Conservation (phyloP, 1,139 yeast genomes). For the Blastobotrys proliferans region DNA sequence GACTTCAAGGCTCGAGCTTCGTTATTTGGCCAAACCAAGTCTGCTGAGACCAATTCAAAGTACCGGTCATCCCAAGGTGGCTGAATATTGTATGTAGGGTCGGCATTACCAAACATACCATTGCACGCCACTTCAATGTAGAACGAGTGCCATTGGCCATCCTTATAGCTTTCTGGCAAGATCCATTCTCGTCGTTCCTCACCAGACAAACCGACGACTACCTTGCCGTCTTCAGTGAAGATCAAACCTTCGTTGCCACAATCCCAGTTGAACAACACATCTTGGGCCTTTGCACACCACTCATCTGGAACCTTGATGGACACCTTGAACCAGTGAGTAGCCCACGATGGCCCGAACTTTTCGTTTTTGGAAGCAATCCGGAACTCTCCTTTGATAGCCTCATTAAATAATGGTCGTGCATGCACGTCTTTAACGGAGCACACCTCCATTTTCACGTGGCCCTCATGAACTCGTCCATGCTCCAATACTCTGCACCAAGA, state of each 20-base stretch:
- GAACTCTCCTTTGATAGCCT: conserved; percentile 57
- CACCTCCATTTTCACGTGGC: conserved; percentile 47
- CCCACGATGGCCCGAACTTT: conserved; percentile 93
- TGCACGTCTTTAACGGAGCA: conserved; percentile 62
- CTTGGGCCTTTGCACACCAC: conserved; percentile 45
- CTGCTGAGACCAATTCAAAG: conserved; percentile 64
- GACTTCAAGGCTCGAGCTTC: conserved; percentile 74
- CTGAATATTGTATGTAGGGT: conserved; percentile 41
- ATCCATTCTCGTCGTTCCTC: conserved; percentile 76
- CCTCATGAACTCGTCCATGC: conserved; percentile 45
- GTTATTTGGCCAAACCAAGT: conserved; percentile 75
- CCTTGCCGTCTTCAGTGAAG: conserved; percentile 62
- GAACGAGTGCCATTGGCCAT: conserved; percentile 46
- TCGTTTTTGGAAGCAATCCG: conserved; percentile 62
- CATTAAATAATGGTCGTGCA: conserved; percentile 67
- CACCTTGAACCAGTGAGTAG: conserved; percentile 88
- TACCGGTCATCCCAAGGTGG: conserved; percentile 66
- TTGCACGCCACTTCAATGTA: conserved; percentile 90
- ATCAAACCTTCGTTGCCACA: conserved; percentile 81
- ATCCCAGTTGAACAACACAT: conserved; percentile 78
- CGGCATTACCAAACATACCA: conserved; percentile 82
- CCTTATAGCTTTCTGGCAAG: conserved; percentile 51
- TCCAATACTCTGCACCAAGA: conserved; percentile 47
- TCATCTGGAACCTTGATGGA: conserved; percentile 56
- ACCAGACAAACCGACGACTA: conserved; percentile 82